Percentiles rank a stretch among this genome's conserved stretches.
These are phyloP conservation scores for Clavariopsis aquatica DNA, from an alignment of 495 filamentous ascomycete genomes.

Conservation along the genomic window DNA sequence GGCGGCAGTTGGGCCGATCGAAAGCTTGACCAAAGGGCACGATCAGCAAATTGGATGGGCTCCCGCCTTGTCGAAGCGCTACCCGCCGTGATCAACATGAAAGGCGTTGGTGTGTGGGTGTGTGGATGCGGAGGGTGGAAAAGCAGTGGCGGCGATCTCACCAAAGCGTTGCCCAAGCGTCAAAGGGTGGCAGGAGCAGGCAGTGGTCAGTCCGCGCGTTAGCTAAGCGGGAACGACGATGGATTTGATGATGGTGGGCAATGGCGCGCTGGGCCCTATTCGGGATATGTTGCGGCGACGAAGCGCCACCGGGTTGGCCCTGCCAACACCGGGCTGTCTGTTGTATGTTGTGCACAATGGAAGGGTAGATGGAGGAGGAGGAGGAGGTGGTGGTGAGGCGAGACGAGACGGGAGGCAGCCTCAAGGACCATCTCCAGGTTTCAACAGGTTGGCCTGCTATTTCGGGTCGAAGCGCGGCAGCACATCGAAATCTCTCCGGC, in stretches of 20 bases:
- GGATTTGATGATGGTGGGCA: background rate
- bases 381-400: too few relatives aligned
- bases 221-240: background rate
- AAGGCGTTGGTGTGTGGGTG: background rate
- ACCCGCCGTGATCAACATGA: background rate
- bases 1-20: slow-evolving; percentile 12
- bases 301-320: background rate
- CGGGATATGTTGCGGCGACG: background rate
- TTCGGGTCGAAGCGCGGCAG: background rate
- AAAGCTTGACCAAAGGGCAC: background rate
- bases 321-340: too few relatives aligned
- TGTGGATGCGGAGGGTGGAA: background rate
- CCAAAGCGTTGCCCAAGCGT: background rate
- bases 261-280: background rate
- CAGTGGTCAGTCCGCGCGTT: background rate
- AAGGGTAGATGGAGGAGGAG: too few relatives aligned
- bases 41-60: background rate
- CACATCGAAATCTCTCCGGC: background rate
- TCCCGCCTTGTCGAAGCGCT: background rate
- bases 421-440: background rate
- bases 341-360: too few relatives aligned
- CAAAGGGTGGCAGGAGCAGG: background rate
- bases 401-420: too few relatives aligned
- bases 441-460: background rate
- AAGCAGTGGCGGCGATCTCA: background rate